These are phyloP conservation scores for Penicillium paxilli DNA, from an alignment of 495 filamentous ascomycete species.

Conservation along the genomic window DNA sequence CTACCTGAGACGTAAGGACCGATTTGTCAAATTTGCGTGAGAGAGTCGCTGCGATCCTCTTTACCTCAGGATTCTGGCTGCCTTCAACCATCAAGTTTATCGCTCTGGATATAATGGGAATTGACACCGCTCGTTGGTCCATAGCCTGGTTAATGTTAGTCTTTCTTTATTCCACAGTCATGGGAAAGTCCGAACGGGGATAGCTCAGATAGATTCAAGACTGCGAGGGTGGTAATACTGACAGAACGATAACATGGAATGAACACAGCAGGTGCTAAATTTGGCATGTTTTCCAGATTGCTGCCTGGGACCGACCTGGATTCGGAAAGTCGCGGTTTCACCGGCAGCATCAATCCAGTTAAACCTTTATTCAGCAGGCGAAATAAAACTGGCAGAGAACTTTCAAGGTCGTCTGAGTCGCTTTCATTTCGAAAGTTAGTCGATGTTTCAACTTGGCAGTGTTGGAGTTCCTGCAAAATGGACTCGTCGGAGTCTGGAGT, in stretches of 20 bases:
- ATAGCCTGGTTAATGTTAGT: slow-evolving; percentile 26
- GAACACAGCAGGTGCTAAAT: slow-evolving; percentile 37
- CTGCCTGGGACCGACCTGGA: slow-evolving; percentile 7
- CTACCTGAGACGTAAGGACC: neutral
- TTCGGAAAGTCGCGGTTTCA: neutral
- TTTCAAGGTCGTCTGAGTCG: too few relatives aligned
- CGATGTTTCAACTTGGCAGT: too few relatives aligned
- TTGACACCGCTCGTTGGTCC: slow-evolving; percentile 35
- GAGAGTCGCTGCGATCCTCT: slow-evolving; percentile 7
- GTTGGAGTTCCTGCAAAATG: too few relatives aligned
- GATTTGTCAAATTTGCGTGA: neutral
- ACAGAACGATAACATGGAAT: slow-evolving; percentile 38
- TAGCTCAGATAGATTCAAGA: neutral
- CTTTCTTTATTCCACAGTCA: too few relatives aligned
- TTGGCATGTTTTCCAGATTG: slow-evolving; percentile 19
- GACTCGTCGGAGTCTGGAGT: too few relatives aligned
- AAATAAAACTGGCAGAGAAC: too few relatives aligned
- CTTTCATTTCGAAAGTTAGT: too few relatives aligned
- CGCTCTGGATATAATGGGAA: slow-evolving; percentile 37
- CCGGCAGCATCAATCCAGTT: slow-evolving; percentile 18
- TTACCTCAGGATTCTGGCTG: slow-evolving; percentile 11
- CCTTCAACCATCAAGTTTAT: slow-evolving; percentile 29
- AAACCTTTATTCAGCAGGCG: neutral
- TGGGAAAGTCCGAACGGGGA: too few relatives aligned
- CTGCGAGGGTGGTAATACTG: neutral